These are phyloP conservation scores for Cordyceps fumosorosea DNA, from an alignment of 2,329 filamentous ascomycete species.

Conservation along the genomic window DNA sequence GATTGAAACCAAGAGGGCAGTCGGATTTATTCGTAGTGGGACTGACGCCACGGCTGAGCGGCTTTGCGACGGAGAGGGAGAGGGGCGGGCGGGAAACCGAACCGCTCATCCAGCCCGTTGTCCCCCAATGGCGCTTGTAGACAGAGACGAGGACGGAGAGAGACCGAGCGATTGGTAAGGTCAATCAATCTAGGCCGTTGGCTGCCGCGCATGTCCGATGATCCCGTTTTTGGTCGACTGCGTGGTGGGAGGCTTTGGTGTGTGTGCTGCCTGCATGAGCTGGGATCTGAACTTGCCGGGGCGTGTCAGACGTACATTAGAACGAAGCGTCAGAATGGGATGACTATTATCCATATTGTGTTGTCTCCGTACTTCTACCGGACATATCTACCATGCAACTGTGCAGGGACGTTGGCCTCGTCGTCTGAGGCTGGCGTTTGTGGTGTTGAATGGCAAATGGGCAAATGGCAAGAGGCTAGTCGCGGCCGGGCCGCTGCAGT, in stretches of 20 bases:
- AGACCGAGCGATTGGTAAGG: conserved; percentile 12
- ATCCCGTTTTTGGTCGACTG: not conserved
- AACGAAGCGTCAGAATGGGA: not conserved
- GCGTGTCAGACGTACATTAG: not conserved
- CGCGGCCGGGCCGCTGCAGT: not conserved
- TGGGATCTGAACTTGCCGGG: not conserved
- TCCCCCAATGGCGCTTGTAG: not conserved
- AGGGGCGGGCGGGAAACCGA: not conserved
- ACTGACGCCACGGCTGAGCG: conserved; percentile 8
- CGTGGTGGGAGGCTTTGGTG: not conserved
- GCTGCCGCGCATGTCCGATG: conserved; percentile 9
- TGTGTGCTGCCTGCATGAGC: not conserved
- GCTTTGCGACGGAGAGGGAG: conserved; percentile 6
- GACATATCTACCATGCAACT: no score
- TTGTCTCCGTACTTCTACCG: no score
- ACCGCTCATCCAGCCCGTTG: not conserved
- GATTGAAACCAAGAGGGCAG: not conserved
- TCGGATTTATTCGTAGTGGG: not conserved
- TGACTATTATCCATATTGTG: no score
- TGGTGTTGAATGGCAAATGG: not conserved
- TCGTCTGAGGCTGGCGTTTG: no score
- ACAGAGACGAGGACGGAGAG: not conserved
- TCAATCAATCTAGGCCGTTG: conserved; percentile 5
- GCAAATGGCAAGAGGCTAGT: not conserved
- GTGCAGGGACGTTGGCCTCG: no score